Evolutionary conservation across 768 basidiomycete genomes (phyloP), one percentile per base, ranked within the genome.

Genomic region (Trametes maxima): DNA sequence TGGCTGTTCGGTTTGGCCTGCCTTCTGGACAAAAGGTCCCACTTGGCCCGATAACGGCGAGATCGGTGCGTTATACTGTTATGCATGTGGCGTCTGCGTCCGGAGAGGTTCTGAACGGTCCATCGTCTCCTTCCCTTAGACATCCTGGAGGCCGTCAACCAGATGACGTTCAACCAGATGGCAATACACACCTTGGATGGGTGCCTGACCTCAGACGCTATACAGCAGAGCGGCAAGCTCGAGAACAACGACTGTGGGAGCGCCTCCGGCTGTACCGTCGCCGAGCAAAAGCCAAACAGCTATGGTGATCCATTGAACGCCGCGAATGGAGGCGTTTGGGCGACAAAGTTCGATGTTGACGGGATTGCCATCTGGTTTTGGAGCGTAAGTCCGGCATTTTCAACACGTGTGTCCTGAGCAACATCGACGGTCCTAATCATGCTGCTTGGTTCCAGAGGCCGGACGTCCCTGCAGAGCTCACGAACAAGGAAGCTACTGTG

Each of bases 251-350:
- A 79, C 68, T 74, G 73, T 63, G 65, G 72, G 40, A 68, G 64
- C n/a, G 68, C 73, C 21, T 67, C 74, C 1, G 82, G 82, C 17
- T 76, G 75, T 46, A 64, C 69, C 0, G 75, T 76, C 21, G 52
- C 58, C n/a, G 73, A 76, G 59, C 73, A 68, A 21, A 70, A 73
- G 55, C 69, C 73, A n/a, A 75, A 76, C 55, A 78, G 77, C 54
- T 82, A 74, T 59, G 77, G 76, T 5, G 67, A 67, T 11, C 76
- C 71, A 5, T 83, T 84, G 63, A 77, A 77, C 6, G 56, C 69
- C 3, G 79, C 76, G 2, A 83, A 84, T 21, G 86, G 86, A 5
- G 86, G 86, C 5, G 84, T 87, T 2, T 93, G 78, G 72, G 88
- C 88, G 3, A 80, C 86, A 3, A 88, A 89, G 67, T 86, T 88